Evolutionary conservation across 495 filamentous ascomycete genomes (phyloP).

Genomic region (Letharia lupina): DNA sequence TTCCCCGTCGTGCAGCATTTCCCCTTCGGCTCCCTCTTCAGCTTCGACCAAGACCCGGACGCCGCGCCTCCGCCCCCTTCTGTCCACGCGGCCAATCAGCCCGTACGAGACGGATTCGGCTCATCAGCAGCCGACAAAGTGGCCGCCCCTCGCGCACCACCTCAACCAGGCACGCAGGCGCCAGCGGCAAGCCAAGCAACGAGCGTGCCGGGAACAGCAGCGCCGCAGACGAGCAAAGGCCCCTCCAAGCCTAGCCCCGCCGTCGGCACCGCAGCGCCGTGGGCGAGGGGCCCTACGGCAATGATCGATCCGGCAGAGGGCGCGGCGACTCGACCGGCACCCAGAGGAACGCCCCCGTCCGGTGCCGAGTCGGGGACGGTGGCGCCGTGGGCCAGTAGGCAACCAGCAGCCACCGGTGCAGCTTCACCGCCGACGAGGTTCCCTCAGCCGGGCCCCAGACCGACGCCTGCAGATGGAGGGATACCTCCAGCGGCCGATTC

Average conservation of each 20-base stretch:
- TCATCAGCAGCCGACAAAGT: constrained; percentile 2
- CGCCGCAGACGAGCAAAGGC: not conserved
- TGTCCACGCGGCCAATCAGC: constrained; percentile 9
- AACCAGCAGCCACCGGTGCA: not conserved
- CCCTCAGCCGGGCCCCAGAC: not conserved
- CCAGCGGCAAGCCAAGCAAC: constrained; percentile 15
- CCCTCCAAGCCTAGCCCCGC: not conserved
- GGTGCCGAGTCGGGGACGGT: not conserved
- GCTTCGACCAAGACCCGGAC: constrained; percentile 65
- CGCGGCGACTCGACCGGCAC: not conserved
- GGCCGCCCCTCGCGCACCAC: constrained; percentile 1
- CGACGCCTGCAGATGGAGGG: not conserved
- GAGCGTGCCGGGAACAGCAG: not conserved
- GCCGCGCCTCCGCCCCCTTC: constrained; percentile 7
- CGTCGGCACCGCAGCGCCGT: not conserved
- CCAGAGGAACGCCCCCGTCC: not conserved
- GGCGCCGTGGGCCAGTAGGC: not conserved
- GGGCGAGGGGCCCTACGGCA: not conserved
- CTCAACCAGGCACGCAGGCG: constrained; percentile 17
- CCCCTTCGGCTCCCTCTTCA: constrained; percentile 69
- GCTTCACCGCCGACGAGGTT: not conserved
- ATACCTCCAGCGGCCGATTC: not conserved
- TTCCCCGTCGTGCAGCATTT: constrained; percentile 68
- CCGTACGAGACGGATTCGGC: constrained; percentile 5
- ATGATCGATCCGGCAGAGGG: not conserved